A percentile compares a stretch with the other conserved stretches of the same genome.
Conservation (phyloP, 805 yeast genomes). For the Cyberlindnera euphorbiae region DNA sequence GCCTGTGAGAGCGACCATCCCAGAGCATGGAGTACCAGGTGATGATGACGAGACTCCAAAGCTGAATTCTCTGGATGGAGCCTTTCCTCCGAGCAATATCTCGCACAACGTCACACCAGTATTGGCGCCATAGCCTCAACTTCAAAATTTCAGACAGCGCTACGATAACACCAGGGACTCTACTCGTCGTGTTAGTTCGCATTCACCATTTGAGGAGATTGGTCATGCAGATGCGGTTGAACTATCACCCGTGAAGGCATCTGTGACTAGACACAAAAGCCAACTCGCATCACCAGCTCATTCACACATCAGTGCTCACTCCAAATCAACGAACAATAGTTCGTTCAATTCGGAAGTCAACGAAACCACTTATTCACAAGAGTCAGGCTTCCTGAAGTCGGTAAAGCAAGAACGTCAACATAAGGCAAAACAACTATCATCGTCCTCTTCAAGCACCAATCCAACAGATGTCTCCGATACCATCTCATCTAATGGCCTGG, state of each 20-base stretch:
- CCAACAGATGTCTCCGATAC: not conserved
- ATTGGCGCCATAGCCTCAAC: conserved; percentile 5
- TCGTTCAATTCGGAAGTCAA: conserved; percentile 13
- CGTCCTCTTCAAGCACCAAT: not conserved
- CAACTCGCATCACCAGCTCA: not conserved
- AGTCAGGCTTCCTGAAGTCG: conserved; percentile 37
- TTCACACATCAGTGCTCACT: not conserved
- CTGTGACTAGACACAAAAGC: not conserved
- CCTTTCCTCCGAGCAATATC: conserved; percentile 3
- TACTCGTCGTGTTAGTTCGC: too few species aligned
- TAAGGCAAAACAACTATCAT: conserved; percentile 37
- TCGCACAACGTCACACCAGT: conserved; percentile 18
- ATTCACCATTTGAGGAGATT: too few species aligned
- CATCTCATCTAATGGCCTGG: conserved; percentile 30
- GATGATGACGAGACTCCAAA: conserved; percentile 12
- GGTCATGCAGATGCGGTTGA: too few species aligned
- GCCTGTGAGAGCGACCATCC: conserved; percentile 2
- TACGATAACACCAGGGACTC: conserved; percentile 1
- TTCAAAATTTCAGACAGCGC: conserved; percentile 1
- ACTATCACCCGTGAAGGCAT: too few species aligned
- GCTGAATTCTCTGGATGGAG: conserved; percentile 1
- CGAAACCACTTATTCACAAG: conserved; percentile 21
- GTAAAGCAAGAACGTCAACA: conserved; percentile 65
- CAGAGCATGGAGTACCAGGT: conserved; percentile 2
- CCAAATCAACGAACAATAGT: conserved; percentile 6